A percentile compares a stretch with the other conserved stretches of the same genome.
Evolutionary conservation across 1,284 basidiomycete genomes (phyloP).

Genomic region (Cronartium ribicola): DNA sequence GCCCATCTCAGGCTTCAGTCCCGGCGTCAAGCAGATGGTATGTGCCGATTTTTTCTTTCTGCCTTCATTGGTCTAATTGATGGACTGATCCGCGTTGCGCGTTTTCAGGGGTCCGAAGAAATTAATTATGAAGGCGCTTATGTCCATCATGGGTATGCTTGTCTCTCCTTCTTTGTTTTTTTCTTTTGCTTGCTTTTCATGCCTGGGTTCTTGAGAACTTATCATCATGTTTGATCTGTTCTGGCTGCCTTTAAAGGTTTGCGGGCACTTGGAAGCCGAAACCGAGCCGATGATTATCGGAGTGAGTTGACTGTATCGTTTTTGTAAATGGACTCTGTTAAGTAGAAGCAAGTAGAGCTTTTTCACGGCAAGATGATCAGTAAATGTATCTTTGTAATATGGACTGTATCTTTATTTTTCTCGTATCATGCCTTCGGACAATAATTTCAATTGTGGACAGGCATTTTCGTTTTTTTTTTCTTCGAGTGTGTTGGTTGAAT

Average conservation of each 20-base stretch:
- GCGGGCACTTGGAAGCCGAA: background rate
- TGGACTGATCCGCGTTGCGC: background rate
- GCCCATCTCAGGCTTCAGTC: slow-evolving; percentile 52
- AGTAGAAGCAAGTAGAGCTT: no score
- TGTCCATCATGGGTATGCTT: slow-evolving; percentile 2
- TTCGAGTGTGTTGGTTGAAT: no score
- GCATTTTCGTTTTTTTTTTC: no score
- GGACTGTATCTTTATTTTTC: no score
- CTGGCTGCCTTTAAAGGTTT: background rate
- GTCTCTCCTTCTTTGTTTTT: background rate
- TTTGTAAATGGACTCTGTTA: no score
- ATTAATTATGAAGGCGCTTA: background rate
- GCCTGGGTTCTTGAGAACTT: background rate
- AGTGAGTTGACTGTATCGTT: no score
- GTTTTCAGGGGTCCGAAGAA: background rate
- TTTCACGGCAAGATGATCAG: no score
- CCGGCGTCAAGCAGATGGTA: slow-evolving; percentile 47
- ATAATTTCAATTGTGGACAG: no score
- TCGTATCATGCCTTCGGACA: no score
- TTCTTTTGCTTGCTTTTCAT: background rate
- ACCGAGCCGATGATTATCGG: no score
- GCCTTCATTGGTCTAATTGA: background rate
- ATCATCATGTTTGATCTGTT: no score
- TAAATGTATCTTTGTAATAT: no score
- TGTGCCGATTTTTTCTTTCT: background rate